Evolutionary conservation across 1,284 basidiomycete genomes (phyloP), one percentile per base, ranked within the genome.

Genomic region (Fistulina hepatica): DNA sequence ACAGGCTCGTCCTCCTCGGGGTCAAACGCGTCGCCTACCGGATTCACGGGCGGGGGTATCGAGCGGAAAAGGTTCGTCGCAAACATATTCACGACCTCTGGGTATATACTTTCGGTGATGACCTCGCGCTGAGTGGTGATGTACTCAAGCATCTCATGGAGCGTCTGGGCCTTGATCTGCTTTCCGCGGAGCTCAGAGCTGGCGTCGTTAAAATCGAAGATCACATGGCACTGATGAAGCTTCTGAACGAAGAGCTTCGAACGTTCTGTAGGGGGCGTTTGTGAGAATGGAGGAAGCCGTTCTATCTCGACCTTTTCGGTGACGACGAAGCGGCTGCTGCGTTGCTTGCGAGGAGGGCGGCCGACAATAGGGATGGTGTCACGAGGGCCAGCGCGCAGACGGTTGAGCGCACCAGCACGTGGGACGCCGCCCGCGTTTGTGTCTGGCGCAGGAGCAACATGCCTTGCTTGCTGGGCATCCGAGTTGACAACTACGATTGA

Each of bases 1-100:
- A 98, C 94, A 6, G 95, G 95, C 52, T 99, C 95, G 53, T 99
- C 95, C 65, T 99, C 95, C 63, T 99, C 95, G 10, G 95, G 95
- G 58, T 99, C 95, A 55, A 97, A 99, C 1, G 93, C 94, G 56
- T 98, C 95, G 40, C 94, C 95, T 13, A 81, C 85, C 2, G 95
- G 94, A 56, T 98, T 99, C 47, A 97, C 91, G 42, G 94, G 95
- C 51, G 95, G 95, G 60, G 95, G 95, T 73, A 99, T 98, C 52
- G 95, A 93, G 43, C 95, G 88, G 73, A 98, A 99, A 50, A 99
- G 80, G 65, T 98, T 98, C 55, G 85, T 82, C 36, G 88, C 83
- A 67, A 95, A 97, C 95, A 98, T 99, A 58, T 81, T 81, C 50
- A 98, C 90, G 45, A 99, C 94, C 69, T 98, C 95, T 35, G 95